Evolutionary conservation across 441 rosid genomes (phyloP).

Genomic region (Bocquillonia castaneifolia): DNA sequence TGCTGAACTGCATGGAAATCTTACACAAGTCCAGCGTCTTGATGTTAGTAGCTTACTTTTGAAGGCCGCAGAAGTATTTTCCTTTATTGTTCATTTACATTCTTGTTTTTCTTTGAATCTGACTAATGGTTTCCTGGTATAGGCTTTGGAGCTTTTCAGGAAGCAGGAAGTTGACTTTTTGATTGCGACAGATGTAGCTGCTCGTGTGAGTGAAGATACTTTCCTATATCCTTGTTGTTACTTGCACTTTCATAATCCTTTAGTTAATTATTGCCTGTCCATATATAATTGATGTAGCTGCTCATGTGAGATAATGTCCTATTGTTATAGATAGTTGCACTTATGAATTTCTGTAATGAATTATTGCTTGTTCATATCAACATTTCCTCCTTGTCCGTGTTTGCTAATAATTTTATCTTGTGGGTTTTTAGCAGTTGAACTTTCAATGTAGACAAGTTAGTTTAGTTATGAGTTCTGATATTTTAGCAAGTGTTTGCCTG

Average conservation of each 20-base stretch:
- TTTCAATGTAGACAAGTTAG: background rate
- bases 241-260: background rate
- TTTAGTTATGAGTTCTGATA: too few species aligned
- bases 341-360: too few species aligned
- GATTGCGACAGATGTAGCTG: conserved; percentile 96
- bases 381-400: too few species aligned
- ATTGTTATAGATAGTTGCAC: too few species aligned
- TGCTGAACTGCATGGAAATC: conserved; percentile 97
- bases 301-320: too few species aligned
- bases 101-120: conserved; percentile 15
- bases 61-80: background rate
- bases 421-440: background rate
- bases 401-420: too few species aligned
- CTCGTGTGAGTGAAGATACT: conserved; percentile 62
- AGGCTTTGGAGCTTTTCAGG: conserved; percentile 95
- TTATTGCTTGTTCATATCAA: too few species aligned
- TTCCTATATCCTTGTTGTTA: background rate
- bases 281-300: too few species aligned
- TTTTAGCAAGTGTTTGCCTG: too few species aligned
- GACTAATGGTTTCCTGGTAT: conserved; percentile 24
- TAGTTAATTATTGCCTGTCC: background rate
- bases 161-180: conserved; percentile 85
- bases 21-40: conserved; percentile 93
- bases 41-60: conserved; percentile 57
- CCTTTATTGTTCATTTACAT: background rate